Base-by-base conservation (phyloP, 345 rosid genomes). In the Brassica cretica region DNA sequence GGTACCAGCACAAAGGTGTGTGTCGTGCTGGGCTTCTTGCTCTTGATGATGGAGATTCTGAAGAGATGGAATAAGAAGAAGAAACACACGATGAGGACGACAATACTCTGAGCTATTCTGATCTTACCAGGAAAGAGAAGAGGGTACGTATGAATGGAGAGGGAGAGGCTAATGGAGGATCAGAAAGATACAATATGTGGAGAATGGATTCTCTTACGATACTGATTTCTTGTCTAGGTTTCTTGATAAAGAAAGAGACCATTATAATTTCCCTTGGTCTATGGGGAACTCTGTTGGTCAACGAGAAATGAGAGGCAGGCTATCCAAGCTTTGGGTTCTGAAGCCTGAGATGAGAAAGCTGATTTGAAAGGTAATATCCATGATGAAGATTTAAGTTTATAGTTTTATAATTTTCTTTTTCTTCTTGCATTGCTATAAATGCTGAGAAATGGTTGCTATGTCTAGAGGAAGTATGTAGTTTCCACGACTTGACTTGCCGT, bases 231-330 rank as follows among this genome's bases (percentile, higher is more conserved):
- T 94, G 81, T 73, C 85, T 39, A 85, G 58, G 68, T 87, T 89
- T 85, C 85, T 94, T 84, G 94, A 90, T 82, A 80, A 86, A 84
- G 93, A 90, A 53, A 94, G 84, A 77, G 97, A 94, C 83, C 97
- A 94, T 82, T 94, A 90, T 72, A 94, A 77, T 74, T 88, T 85
- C 80, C 91, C 91, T 62, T 94, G 98, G 98, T 87, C 89, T 83
- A 76, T 87, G 55, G 92, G 97, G 29, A 92, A 90, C 78, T 87
- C 93, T 83, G 90, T 92, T 10, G 98, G 97, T 68, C 97, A 88
- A 62, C 88, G 98, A 79, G 97, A 94, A 87, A 88, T 94, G 97
- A 90, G 98, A 74, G 90, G 84, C 24, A 92, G 98, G 98, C 74
- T 94, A 76, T 86, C 75, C 69, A 90, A 83, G 82, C 97, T 94